A percentile compares a stretch with the other conserved stretches of the same genome.
Conservation (phyloP, 306 rosid species). For the Cajanus cajan region DNA sequence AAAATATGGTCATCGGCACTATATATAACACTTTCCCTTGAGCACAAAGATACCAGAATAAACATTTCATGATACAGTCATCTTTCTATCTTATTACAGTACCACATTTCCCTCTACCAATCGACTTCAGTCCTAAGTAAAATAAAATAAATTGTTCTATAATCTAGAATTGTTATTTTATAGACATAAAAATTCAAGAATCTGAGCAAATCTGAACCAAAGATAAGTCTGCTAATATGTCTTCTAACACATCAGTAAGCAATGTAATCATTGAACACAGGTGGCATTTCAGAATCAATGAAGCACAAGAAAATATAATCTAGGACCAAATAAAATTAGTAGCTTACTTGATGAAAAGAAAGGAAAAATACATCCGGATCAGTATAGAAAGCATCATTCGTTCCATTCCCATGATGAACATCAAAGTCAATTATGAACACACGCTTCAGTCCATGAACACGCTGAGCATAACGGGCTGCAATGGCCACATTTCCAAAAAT, state of each 20-base stretch:
- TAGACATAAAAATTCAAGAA: background rate
- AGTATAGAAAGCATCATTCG: slow-evolving; percentile 86
- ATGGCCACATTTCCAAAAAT: slow-evolving; percentile 89
- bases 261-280: background rate
- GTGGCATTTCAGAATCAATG: slow-evolving; percentile 25
- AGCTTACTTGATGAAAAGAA: slow-evolving; percentile 91
- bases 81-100: background rate
- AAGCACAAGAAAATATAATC: background rate
- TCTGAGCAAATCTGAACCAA: background rate
- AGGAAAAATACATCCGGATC: slow-evolving; percentile 89
- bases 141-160: background rate
- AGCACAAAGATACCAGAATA: background rate
- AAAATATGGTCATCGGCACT: background rate
- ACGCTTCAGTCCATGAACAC: slow-evolving; percentile 73
- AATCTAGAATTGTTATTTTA: background rate
- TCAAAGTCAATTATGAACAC: slow-evolving; percentile 92
- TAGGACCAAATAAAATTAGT: slow-evolving; percentile 22
- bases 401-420: slow-evolving; percentile 96
- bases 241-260: background rate
- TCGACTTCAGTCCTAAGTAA: background rate
- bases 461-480: slow-evolving; percentile 92
- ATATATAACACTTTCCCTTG: background rate
- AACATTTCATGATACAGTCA: background rate
- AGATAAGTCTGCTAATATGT: background rate
- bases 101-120: slow-evolving; percentile 7